Evolutionary conservation across 805 yeast species (phyloP).

Genomic region (Cyberlindnera bimundalis): DNA sequence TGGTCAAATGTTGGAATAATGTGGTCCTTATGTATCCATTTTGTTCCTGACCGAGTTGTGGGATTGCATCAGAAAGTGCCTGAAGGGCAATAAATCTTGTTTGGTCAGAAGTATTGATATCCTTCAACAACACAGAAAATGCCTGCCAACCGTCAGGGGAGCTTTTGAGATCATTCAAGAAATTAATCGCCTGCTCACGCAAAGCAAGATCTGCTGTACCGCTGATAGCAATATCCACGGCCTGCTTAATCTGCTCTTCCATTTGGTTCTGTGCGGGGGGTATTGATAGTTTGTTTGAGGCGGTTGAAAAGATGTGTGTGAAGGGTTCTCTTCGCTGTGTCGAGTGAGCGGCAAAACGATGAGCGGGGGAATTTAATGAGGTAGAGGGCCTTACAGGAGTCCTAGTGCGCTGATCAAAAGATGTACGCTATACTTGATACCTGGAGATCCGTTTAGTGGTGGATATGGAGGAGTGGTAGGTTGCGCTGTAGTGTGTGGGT

Average conservation of each 20-base stretch:
- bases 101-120: slow-evolving; percentile 28
- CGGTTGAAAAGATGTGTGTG: background rate
- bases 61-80: slow-evolving; percentile 26
- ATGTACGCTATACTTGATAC: too few species aligned
- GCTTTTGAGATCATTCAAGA: slow-evolving; percentile 38
- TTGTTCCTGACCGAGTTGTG: slow-evolving; percentile 20
- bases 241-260: slow-evolving; percentile 29
- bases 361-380: too few species aligned
- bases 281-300: too few species aligned
- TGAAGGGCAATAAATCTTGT: slow-evolving; percentile 29
- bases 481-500: background rate
- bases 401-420: too few species aligned
- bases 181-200: slow-evolving; percentile 39
- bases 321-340: too few species aligned
- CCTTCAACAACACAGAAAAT: slow-evolving; percentile 38
- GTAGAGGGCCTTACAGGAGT: too few species aligned
- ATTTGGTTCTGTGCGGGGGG: background rate
- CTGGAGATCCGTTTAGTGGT: too few species aligned
- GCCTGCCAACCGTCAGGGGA: slow-evolving; percentile 47
- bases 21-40: slow-evolving; percentile 25
- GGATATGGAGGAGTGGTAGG: too few species aligned
- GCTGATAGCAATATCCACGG: slow-evolving; percentile 31
- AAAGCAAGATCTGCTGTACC: slow-evolving; percentile 25
- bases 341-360: too few species aligned
- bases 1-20: slow-evolving; percentile 19